Base-by-base conservation (phyloP, 176 grass and related monocot genomes). In the Urochloa ruziziensis region DNA sequence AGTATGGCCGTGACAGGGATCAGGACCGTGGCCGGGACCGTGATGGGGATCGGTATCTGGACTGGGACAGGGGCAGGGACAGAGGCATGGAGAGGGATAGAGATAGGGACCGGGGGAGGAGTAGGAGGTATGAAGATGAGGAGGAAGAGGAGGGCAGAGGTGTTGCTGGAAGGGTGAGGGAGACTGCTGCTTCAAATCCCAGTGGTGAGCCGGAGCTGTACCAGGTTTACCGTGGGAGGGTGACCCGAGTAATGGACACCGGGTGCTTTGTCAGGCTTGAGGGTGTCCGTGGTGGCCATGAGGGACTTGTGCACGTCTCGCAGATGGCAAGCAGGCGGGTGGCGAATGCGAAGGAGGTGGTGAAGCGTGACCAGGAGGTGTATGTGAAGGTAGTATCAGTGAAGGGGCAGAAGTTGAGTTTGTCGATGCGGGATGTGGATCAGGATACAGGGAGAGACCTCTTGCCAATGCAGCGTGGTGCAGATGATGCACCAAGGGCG, bases 401-500 rank as follows among this genome's bases (percentile, higher is more conserved):
- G 27, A 91, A 93, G 43, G 95, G 90, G 18, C 84, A 91, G 30
- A 97, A 93, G 63, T 77, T 97, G 49, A 91, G 90, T 49, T 85
- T 97, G 40, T 94, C 90, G 4, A 88, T 97, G 81, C 85, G 86
- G 65, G 92, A 98, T 74, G 91, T 95, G 14, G 95, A 98, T 84
- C 95, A 95, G 91, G 90, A 95, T 68, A 98, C 92, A 3, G 92
- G 92, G 6, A 95, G 75, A 47, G 95, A 95, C 46, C 88, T 98
- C n/a, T 66, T 95, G 49, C 92, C 92, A 0, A 88, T 88, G 84
- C 89, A 74, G 83, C 86, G 86, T 46, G 78, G 62, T 19, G 81
- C 70, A 70, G 86, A 88, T 51, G 88, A 93, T 44, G 79, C 89
- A 1, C 62, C 85, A 28, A 83, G 79, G 73, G 89, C 72, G 0